A percentile compares a stretch with the other conserved stretches of the same genome.
phyloP scores from a whole-genome alignment of 140 eudicot genomes.

The Oenanthe javanica region DNA sequence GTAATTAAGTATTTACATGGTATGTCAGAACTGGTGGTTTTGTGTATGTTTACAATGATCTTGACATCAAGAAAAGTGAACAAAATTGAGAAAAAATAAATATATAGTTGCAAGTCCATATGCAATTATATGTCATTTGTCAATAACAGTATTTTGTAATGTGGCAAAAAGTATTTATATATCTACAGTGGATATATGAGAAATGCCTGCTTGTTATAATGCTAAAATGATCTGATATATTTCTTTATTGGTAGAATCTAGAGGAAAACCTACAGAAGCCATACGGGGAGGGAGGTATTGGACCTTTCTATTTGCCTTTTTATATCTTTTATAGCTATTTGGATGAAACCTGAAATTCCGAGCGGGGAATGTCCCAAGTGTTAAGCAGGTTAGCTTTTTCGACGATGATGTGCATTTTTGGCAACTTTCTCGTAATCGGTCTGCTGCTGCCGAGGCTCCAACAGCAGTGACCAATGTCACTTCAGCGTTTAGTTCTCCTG shows the following conservation, averaged over 20 bases:
- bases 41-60: background rate
- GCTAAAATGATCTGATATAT: constrained; percentile 13
- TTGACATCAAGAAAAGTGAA: too few species aligned
- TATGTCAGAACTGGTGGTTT: background rate
- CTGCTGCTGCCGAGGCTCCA: constrained; percentile 99
- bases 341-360: constrained; percentile 27
- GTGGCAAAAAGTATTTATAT: background rate
- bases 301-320: constrained; percentile 8
- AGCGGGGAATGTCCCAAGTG: constrained; percentile 48
- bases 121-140: background rate
- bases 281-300: constrained; percentile 93
- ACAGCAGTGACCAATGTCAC: constrained; percentile 74
- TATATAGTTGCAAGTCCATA: background rate
- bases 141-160: background rate
- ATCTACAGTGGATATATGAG: background rate
- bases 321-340: background rate
- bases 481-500: constrained; percentile 68
- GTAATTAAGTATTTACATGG: background rate
- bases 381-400: constrained; percentile 94
- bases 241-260: constrained; percentile 41
- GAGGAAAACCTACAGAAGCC: constrained; percentile 97
- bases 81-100: too few species aligned
- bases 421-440: constrained; percentile 89
- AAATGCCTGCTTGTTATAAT: background rate
- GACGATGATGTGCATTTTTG: constrained; percentile 96